These are phyloP conservation scores for Sclerotinia spermophila DNA, from an alignment of 2,329 filamentous ascomycete species.

Conservation along the genomic window DNA sequence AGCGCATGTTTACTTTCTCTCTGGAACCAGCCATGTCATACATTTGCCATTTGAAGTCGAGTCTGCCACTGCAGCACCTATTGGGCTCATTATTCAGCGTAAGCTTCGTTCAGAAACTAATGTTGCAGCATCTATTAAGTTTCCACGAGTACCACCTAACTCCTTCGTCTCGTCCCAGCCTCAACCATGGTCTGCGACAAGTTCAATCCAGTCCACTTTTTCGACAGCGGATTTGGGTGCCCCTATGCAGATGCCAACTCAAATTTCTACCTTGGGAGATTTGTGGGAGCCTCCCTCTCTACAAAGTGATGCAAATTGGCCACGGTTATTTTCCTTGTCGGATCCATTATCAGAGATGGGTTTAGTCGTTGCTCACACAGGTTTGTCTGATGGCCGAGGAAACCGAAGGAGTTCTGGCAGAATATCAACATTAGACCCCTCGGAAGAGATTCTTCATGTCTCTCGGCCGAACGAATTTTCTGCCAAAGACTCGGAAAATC, in stretches of 20 bases:
- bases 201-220: constrained; percentile 51
- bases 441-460: constrained; percentile 81
- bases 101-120: constrained; percentile 56
- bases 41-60: constrained; percentile 95
- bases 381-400: constrained; percentile 39
- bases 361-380: constrained; percentile 64
- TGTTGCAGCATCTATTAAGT: constrained; percentile 51
- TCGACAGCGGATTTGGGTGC: constrained; percentile 55
- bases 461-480: constrained; percentile 59
- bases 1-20: constrained; percentile 87
- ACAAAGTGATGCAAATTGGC: constrained; percentile 58
- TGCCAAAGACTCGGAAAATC: constrained; percentile 40
- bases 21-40: constrained; percentile 81
- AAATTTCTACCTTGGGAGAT: constrained; percentile 53
- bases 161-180: constrained; percentile 74
- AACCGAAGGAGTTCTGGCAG: constrained; percentile 44
- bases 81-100: constrained; percentile 81
- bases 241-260: constrained; percentile 51
- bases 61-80: constrained; percentile 74
- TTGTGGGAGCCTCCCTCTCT: constrained; percentile 55
- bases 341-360: constrained; percentile 85
- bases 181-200: constrained; percentile 48
- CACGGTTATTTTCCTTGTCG: constrained; percentile 76
- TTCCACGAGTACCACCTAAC: constrained; percentile 67
- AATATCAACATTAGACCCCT: constrained; percentile 61